Conservation (phyloP, 306 rosid genomes). For the Citrullus amarus region DNA sequence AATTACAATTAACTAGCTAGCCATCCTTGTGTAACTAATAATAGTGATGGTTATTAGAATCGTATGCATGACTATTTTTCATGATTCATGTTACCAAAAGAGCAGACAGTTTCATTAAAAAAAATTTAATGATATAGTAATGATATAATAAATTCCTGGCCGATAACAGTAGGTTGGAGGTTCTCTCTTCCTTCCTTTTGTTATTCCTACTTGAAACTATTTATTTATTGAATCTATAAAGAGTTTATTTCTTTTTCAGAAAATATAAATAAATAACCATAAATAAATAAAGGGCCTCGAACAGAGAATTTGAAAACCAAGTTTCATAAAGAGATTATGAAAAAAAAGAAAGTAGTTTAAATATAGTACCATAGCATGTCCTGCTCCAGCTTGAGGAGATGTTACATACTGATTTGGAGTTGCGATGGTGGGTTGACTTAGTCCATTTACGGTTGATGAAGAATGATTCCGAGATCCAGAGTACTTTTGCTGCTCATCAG, state of each 20-base stretch:
- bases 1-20: background rate
- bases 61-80: background rate
- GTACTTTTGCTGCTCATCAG: slow-evolving; percentile 49
- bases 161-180: background rate
- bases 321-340: background rate
- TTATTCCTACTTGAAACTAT: background rate
- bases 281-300: background rate
- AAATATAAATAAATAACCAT: background rate
- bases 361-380: slow-evolving; percentile 57
- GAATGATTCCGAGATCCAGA: slow-evolving; percentile 46
- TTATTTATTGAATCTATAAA: background rate
- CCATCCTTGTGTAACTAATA: background rate
- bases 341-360: slow-evolving; percentile 7
- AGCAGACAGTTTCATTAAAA: background rate
- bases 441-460: slow-evolving; percentile 37
- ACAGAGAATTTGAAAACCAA: background rate
- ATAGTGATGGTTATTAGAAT: background rate
- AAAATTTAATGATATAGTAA: background rate
- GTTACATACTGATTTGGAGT: slow-evolving; percentile 46
- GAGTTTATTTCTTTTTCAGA: background rate
- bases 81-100: background rate
- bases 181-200: background rate
- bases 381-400: slow-evolving; percentile 68
- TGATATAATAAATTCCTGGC: background rate
- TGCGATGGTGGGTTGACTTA: slow-evolving; percentile 38